These are phyloP conservation scores for Emmonsia crescens DNA, from an alignment of 2,329 filamentous ascomycete genomes.

Conservation along the genomic window DNA sequence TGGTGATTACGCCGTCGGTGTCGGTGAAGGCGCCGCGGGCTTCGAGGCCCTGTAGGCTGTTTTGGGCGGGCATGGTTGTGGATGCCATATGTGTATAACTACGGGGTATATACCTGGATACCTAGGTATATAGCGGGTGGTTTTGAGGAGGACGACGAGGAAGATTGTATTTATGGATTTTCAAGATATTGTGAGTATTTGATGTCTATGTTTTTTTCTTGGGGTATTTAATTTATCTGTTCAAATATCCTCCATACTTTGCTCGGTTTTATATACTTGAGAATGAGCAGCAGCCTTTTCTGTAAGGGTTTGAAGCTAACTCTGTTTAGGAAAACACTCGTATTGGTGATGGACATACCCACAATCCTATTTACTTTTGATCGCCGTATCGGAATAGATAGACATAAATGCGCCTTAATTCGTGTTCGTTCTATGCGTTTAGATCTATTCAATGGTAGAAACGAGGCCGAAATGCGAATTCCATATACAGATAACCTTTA, in stretches of 20 bases:
- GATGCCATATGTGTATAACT: background rate
- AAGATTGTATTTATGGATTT: background rate
- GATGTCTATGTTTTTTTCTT: background rate
- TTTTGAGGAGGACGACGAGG: background rate
- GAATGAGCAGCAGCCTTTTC: background rate
- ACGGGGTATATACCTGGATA: too few relatives aligned
- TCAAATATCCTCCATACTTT: background rate
- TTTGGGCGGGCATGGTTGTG: background rate
- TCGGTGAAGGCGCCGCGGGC: slow-evolving; percentile 42
- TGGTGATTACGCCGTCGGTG: slow-evolving; percentile 50
- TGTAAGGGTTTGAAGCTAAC: background rate
- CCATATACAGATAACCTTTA: too few relatives aligned
- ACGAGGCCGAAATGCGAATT: too few relatives aligned
- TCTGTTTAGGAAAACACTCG: background rate
- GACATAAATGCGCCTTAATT: background rate
- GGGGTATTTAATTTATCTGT: background rate
- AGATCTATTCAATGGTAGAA: too few relatives aligned
- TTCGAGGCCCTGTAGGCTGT: slow-evolving; percentile 2
- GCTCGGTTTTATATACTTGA: background rate
- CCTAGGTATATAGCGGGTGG: background rate
- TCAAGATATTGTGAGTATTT: background rate
- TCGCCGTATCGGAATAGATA: background rate
- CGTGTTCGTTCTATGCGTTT: background rate
- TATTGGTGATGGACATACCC: background rate
- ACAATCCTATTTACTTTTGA: background rate